Percentiles rank a stretch among this genome's conserved stretches.
Conservation (phyloP, 345 rosid species). For the Citropsis articulata region DNA sequence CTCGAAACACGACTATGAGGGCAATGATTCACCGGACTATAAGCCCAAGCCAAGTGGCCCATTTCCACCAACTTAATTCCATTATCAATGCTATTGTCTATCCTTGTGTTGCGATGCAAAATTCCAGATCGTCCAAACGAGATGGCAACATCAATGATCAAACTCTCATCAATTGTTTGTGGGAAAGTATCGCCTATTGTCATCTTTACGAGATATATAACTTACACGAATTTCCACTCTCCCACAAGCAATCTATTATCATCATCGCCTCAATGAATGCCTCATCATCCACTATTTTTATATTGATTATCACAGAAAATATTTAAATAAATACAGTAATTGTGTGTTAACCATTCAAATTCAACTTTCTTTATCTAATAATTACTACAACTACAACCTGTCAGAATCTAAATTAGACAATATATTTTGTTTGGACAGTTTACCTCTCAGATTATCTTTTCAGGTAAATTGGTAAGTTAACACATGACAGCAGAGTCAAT, state of each 20-base stretch:
- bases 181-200: neutral
- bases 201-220: neutral
- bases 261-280: neutral
- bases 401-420: neutral
- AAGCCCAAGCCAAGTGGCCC: no score
- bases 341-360: neutral
- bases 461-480: no score
- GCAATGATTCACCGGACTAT: no score
- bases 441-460: no score
- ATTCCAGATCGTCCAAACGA: neutral
- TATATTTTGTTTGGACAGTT: neutral
- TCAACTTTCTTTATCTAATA: neutral
- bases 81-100: neutral
- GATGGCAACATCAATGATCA: no score
- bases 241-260: neutral
- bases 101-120: neutral
- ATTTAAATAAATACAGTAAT: no score
- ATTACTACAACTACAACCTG: no score
- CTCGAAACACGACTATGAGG: no score
- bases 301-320: no score
- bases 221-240: neutral
- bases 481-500: no score
- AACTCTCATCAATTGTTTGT: neutral
- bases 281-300: neutral
- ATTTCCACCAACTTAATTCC: slow-evolving; percentile 11